A percentile compares a stretch with the other conserved stretches of the same genome.
Conservation (phyloP, 345 rosid species). For the Ceriops decandra region DNA sequence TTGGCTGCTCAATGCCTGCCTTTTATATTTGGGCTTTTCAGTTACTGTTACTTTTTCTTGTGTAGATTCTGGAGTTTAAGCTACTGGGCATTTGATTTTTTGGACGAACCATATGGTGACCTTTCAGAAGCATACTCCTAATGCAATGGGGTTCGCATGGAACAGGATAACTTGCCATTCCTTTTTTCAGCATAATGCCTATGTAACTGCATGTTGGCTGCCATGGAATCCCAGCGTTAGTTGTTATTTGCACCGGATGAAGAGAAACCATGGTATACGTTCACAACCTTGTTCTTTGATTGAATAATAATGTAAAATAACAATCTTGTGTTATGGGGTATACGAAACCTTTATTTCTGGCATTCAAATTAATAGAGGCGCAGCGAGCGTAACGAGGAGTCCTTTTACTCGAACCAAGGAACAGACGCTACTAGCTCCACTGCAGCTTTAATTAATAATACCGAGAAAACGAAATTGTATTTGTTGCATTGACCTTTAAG, state of each 20-base stretch:
- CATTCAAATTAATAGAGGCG: conserved; percentile 11
- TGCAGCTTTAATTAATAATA: no score
- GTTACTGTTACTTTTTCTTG: conserved; percentile 2
- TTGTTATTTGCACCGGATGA: conserved; percentile 11
- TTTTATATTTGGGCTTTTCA: background rate
- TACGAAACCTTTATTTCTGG: background rate
- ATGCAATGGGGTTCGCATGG: conserved; percentile 7
- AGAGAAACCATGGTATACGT: conserved; percentile 12
- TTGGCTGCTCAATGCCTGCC: conserved; percentile 7
- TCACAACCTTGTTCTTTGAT: conserved; percentile 23
- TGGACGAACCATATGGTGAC: background rate
- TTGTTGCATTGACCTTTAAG: no score
- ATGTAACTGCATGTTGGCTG: conserved; percentile 12
- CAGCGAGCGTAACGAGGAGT: background rate
- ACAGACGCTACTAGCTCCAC: no score
- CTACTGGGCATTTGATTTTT: conserved; percentile 12
- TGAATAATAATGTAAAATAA: conserved; percentile 16
- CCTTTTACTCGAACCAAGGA: background rate
- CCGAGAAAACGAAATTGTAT: no score
- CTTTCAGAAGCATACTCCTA: background rate
- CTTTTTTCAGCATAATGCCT: conserved; percentile 11
- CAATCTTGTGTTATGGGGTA: conserved; percentile 7
- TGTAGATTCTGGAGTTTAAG: conserved; percentile 36
- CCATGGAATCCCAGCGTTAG: background rate
- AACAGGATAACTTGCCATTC: conserved; percentile 11